Base-by-base conservation (phyloP, 2,329 filamentous ascomycete species). In the Nannizziopsis barbatae region DNA sequence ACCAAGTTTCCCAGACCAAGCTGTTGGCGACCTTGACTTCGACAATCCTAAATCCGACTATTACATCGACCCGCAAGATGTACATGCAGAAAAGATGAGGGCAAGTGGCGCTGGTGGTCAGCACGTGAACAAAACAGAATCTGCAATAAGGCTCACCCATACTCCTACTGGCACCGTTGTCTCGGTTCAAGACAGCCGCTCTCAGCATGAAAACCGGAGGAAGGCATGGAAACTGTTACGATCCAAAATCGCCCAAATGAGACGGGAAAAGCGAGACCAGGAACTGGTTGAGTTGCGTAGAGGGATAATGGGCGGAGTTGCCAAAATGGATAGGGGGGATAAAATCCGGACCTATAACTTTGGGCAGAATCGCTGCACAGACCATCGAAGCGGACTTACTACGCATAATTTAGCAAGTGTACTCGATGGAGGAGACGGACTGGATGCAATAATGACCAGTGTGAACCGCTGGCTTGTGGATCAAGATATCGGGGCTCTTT, bases 41-140 rank as follows among this genome's bases (percentile, higher is more conserved):
- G 81, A 90, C 53, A 83, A 96, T 58, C 90, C 90, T 0, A 83
- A 81, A 49, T 94, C 86, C 65, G 85, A 95, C 62, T 95, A 94
- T 69, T 95, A 89, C 69, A 75, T 98, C 51, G 80, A 93, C 60
- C 80, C 85, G 5, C 75, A 80, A 52, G 90, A 98, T 51, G 87
- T 98, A 18, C 76, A 76, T 45, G 73, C 79, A 15, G 92, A 98
- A 62, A 86, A 88, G 52, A 95, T 96, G 89, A 78, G 89, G 12
- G 88, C 92, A 0, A 75, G 86, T 40, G 92, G 92, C 51, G 90
- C 92, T 0, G 92, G 92, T 30, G 92, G 92, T 0, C 92, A 98
- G 70, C 92, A 98, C 67, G 92, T 98, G 62, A 98, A 98, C 70
- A 95, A 90, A 65, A 98, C 92, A 0, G 92, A 98, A 70, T 95